A percentile compares a stretch with the other conserved stretches of the same genome.
Evolutionary conservation across 805 yeast species (phyloP).

Genomic region (Candida tibetensis): DNA sequence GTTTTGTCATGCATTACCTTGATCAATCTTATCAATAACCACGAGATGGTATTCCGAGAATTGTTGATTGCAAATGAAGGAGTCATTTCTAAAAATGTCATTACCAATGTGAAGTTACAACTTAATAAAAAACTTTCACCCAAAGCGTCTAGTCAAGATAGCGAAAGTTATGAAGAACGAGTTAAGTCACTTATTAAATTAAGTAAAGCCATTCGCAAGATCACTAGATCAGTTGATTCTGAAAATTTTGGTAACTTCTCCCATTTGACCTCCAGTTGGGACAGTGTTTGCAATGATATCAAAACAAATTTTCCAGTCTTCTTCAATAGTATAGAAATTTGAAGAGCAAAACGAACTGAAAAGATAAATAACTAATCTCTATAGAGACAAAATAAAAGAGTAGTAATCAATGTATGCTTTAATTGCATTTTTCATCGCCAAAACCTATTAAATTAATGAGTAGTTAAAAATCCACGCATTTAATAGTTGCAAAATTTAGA

Average conservation of each 20-base stretch:
- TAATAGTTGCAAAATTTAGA: too few species aligned
- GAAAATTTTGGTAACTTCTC: conserved; percentile 2
- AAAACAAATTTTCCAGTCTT: conserved; percentile 2
- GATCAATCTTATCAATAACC: conserved; percentile 35
- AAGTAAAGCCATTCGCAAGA: conserved; percentile 21
- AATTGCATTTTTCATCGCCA: too few species aligned
- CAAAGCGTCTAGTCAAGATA: conserved; percentile 65
- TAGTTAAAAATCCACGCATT: too few species aligned
- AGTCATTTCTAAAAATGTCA: conserved; percentile 26
- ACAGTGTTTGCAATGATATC: neutral
- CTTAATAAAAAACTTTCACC: conserved; percentile 51
- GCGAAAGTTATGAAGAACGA: conserved; percentile 54
- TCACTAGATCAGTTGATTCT: conserved; percentile 3
- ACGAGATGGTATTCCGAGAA: conserved; percentile 22
- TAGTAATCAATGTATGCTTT: too few species aligned
- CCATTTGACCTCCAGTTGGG: neutral
- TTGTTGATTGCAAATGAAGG: conserved; percentile 13
- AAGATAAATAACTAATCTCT: too few species aligned
- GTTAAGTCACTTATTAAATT: conserved; percentile 31
- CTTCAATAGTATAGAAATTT: neutral
- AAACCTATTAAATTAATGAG: too few species aligned
- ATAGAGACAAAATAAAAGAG: too few species aligned
- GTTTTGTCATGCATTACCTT: conserved; percentile 47
- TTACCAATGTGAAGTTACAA: conserved; percentile 33
- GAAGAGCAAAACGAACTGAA: neutral